A percentile compares a stretch with the other conserved stretches of the same genome.
These are phyloP conservation scores for Sporobolomyces pararoseus DNA, from an alignment of 768 basidiomycete genomes.

Conservation along the genomic window DNA sequence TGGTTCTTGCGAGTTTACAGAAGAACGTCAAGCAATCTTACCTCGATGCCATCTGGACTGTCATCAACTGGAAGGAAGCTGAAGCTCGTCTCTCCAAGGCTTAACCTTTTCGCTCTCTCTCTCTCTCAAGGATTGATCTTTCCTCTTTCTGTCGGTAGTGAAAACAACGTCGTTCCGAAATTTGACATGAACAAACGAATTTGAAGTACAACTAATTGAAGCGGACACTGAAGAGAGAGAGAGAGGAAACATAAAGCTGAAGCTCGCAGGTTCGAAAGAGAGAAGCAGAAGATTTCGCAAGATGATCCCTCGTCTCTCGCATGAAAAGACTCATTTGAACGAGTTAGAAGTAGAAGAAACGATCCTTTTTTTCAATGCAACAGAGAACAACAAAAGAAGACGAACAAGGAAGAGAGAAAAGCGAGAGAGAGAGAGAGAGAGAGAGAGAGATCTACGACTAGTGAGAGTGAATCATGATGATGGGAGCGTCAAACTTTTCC, in stretches of 20 bases:
- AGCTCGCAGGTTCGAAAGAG: no score
- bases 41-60: slow-evolving; percentile 85
- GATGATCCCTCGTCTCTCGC: no score
- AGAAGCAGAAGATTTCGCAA: no score
- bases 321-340: no score
- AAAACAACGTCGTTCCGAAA: neutral
- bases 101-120: neutral
- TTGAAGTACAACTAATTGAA: no score
- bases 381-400: no score
- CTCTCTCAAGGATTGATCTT: neutral
- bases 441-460: no score
- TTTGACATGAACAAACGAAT: neutral
- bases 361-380: no score
- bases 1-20: slow-evolving; percentile 25
- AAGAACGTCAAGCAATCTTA: slow-evolving; percentile 91
- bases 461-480: slow-evolving; percentile 7
- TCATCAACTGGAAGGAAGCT: slow-evolving; percentile 93
- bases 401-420: no score
- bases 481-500: slow-evolving; percentile 10
- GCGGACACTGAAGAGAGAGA: neutral
- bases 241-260: neutral
- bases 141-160: neutral
- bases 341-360: no score
- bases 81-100: slow-evolving; percentile 52
- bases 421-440: no score